Evolutionary conservation across 257 asterid species (phyloP), one percentile per base, ranked within the genome.

Genomic region (Lantana camara): DNA sequence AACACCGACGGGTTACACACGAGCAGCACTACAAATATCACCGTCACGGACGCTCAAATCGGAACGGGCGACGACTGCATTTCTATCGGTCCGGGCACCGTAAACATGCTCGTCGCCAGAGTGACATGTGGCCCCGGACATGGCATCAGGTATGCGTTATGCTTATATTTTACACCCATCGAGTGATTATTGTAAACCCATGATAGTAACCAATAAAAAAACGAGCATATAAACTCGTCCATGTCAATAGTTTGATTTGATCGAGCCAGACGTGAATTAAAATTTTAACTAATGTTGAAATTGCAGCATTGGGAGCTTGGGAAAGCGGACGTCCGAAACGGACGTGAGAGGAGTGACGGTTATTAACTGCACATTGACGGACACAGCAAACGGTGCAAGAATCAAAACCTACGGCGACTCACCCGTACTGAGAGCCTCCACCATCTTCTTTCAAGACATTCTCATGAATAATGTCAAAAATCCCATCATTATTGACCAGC

Each of bases 401-500:
- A 88, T 90, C 69, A 90, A 88, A 62, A 85, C 89, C 16, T 83
- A 72, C 66, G 82, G 67, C 35, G 68, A 40, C 0, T 85, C 95
- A 0, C 83, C 94, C 12, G 5, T 46, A 6, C 17, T 89, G 2
- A 9, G 21, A 24, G 96, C 88, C 41, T 10, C 78, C 4, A 29
- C 22, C 32, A 80, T 89, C 6, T 9, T 61, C 4, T 90, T 56
- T 44, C 77, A 83, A 30, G 80, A 90, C 66, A 71, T 90, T 0
- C 23, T 64, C 9, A 64, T 90, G 91, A 22, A 74, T 6, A 11
- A 17, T 4, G 97, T 90, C 4, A 49, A 53, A 23, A 83, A 90
- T 53, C 96, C 97, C 30, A 81, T 90, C 76, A 7, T 88, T 32
- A 90, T 90, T 29, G 95, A 88, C 67, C 96, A 90, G 13, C 80